Conservation (phyloP, 2,329 filamentous ascomycete genomes). For the Aspergillus fijiensis region DNA sequence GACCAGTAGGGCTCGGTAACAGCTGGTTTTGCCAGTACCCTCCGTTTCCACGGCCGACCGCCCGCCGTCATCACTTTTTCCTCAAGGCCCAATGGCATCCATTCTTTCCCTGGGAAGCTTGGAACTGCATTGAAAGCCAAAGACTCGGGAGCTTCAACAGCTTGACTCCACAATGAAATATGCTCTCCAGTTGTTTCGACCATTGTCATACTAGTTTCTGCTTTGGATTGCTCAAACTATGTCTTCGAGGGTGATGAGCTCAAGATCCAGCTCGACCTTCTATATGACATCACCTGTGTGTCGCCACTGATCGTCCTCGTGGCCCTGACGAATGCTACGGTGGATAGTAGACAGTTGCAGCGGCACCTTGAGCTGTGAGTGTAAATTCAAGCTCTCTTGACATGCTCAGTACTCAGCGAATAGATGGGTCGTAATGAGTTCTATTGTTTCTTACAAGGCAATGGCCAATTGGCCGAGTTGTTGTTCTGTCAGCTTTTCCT, state of each 20-base stretch:
- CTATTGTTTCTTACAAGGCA: too few relatives aligned
- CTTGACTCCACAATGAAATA: neutral
- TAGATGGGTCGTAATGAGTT: too few relatives aligned
- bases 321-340: neutral
- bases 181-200: neutral
- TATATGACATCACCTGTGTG: neutral
- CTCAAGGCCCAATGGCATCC: neutral
- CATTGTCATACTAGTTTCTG: neutral
- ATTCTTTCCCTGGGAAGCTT: neutral
- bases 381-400: too few relatives aligned
- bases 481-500: too few relatives aligned
- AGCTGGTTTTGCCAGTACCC: constrained; percentile 10
- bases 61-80: constrained; percentile 7
- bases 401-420: too few relatives aligned
- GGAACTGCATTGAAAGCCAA: neutral
- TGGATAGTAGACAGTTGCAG: neutral
- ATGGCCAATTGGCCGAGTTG: too few relatives aligned
- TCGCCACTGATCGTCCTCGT: neutral
- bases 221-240: neutral
- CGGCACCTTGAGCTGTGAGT: too few relatives aligned
- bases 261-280: neutral
- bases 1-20: constrained; percentile 20
- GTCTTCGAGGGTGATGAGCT: neutral
- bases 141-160: neutral
- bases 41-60: constrained; percentile 7